These are phyloP conservation scores for Ganoderma boninense DNA, from an alignment of 1,284 basidiomycete genomes.

Conservation along the genomic window DNA sequence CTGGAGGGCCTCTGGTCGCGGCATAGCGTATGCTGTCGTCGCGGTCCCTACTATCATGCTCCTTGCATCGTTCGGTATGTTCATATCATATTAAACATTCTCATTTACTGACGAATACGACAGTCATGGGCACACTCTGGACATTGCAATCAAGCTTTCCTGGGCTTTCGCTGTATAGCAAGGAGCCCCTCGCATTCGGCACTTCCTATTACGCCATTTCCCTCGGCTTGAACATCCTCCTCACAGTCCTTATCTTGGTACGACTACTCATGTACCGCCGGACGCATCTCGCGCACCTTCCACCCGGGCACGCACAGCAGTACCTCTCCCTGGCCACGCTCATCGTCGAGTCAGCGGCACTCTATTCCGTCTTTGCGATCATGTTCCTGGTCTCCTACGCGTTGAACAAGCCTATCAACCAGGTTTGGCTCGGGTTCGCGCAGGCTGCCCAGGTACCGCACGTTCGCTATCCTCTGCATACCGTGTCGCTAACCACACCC, in stretches of 20 bases:
- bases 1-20: constrained; percentile 47
- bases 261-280: constrained; percentile 50
- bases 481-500: background rate
- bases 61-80: constrained; percentile 49
- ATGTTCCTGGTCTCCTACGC: constrained; percentile 55
- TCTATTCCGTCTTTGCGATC: constrained; percentile 52
- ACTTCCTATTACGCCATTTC: constrained; percentile 53
- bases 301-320: constrained; percentile 44
- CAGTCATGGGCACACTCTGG: constrained; percentile 55
- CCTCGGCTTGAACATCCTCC: constrained; percentile 52
- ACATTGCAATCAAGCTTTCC: constrained; percentile 51
- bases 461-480: too few relatives aligned
- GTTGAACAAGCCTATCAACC: constrained; percentile 41
- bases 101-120: constrained; percentile 1
- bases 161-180: constrained; percentile 50
- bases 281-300: constrained; percentile 41
- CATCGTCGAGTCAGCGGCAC: constrained; percentile 51
- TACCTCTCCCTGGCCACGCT: constrained; percentile 53
- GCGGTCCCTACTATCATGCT: constrained; percentile 41
- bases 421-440: constrained; percentile 30
- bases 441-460: constrained; percentile 26
- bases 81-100: background rate
- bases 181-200: constrained; percentile 47
- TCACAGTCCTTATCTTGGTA: constrained; percentile 51
- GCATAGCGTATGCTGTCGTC: constrained; percentile 44